Percentiles rank a stretch among this genome's conserved stretches.
phyloP scores from a whole-genome alignment of 768 basidiomycete genomes.

The Collybia nuda region DNA sequence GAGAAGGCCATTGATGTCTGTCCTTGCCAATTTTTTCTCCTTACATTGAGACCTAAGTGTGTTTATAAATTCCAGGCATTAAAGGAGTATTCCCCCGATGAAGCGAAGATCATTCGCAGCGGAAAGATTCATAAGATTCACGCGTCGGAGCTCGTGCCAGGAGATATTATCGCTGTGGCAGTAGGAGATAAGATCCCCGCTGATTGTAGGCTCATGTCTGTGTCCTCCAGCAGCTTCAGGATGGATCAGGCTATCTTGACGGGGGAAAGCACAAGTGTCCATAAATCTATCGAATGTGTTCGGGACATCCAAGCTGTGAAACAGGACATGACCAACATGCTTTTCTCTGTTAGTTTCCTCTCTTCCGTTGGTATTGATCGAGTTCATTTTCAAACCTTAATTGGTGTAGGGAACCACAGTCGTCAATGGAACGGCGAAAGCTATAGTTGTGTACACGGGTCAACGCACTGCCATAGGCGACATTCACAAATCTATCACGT shows the following conservation, averaged over 20 bases:
- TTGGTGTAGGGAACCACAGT: conserved; percentile 83
- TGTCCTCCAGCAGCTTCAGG: conserved; percentile 91
- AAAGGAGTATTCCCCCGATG: conserved; percentile 96
- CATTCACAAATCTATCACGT: conserved; percentile 94
- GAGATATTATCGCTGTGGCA: conserved; percentile 87
- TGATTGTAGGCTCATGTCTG: conserved; percentile 85
- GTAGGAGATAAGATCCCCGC: conserved; percentile 97
- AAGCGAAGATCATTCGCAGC: conserved; percentile 85
- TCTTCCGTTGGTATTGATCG: not conserved
- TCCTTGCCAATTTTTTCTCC: conserved; percentile 14
- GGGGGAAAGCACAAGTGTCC: conserved; percentile 88
- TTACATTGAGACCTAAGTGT: conserved; percentile 3
- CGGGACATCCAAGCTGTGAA: conserved; percentile 82
- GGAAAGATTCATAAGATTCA: conserved; percentile 73
- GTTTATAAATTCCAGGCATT: conserved; percentile 61
- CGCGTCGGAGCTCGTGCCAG: conserved; percentile 89
- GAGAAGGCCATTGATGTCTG: conserved; percentile 97
- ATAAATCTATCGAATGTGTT: conserved; percentile 73
- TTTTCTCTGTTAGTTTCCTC: conserved; percentile 72
- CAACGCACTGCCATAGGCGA: conserved; percentile 90
- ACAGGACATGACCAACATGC: conserved; percentile 97
- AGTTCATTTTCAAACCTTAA: not conserved
- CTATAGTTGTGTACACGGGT: conserved; percentile 88
- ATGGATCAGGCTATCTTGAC: conserved; percentile 97
- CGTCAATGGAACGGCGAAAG: conserved; percentile 87